Evolutionary conservation across 495 filamentous ascomycete genomes (phyloP).

Genomic region (Hypomontagnella submonticulosa): DNA sequence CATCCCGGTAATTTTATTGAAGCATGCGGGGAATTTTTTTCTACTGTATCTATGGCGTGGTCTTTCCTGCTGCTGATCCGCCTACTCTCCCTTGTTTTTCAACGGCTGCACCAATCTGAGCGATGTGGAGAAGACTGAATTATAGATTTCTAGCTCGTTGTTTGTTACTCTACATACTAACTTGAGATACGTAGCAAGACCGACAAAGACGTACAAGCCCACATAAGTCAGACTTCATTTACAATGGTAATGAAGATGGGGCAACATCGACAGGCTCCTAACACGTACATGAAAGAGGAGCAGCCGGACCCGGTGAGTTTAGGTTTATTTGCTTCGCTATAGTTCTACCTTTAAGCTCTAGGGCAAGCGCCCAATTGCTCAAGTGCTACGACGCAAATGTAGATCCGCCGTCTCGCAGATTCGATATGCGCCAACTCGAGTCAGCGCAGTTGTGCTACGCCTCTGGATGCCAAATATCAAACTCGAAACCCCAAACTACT

Average conservation of each 20-base stretch:
- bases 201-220: conserved; percentile 20
- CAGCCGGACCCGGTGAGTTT: conserved; percentile 46
- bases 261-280: conserved; percentile 47
- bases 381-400: conserved; percentile 36
- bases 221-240: conserved; percentile 15
- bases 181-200: conserved; percentile 25
- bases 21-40: conserved; percentile 37
- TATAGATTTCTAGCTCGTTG: conserved; percentile 14
- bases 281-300: conserved; percentile 46
- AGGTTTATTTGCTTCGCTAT: conserved; percentile 20
- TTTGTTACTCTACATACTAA: conserved; percentile 32
- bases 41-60: conserved; percentile 16
- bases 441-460: conserved; percentile 24
- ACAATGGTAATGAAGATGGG: conserved; percentile 50
- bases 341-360: conserved; percentile 15
- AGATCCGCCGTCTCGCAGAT: conserved; percentile 37
- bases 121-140: conserved; percentile 25
- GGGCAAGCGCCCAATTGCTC: conserved; percentile 26
- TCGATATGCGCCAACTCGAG: conserved; percentile 21
- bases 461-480: conserved; percentile 16
- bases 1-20: conserved; percentile 31
- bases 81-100: conserved; percentile 21
- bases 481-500: background rate
- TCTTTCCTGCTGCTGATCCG: conserved; percentile 27
- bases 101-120: conserved; percentile 30